Base-by-base conservation (phyloP, 2,329 filamentous ascomycete species). In the Colletotrichum graminicola region DNA sequence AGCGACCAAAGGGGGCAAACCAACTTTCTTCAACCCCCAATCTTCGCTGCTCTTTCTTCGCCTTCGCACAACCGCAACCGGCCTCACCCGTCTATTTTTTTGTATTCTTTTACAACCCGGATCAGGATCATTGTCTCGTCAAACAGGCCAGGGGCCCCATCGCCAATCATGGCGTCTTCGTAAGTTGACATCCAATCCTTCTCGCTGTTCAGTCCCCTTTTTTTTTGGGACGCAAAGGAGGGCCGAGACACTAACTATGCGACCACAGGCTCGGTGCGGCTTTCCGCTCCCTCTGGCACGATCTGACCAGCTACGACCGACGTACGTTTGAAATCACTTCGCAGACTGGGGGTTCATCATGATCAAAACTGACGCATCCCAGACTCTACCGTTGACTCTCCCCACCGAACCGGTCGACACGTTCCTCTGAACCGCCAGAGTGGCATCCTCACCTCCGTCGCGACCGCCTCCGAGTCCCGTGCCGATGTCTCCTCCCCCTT, bases 321-420 rank as follows among this genome's bases (percentile, higher is more conserved):
- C 90, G 90, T 92, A 83, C 79, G 89, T 72, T 71, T 43, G 52
- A 56, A 57, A 61, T 62, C 39, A 62, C 39, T 56, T 68, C 34
- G 60, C 65, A 57, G 26, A 54, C 21, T 23, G 23, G 63, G 39
- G 32, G 32, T 41, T 55, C 11, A 5, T 3, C 52, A 18, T 39
- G 3, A 52, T 34, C 81, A 64, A 64, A 52, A 66, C 70, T 75
- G 55, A 77, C 77, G 65, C 75, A 63, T 73, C 16, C 68, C 85
- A 97, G 96, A 99, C 85, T 97, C 96, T 74, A 92, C 91, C 73
- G 93, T 92, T 86, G 94, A 99, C 84, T 97, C 95, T 71, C 95
- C 96, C 62, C 97, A 97, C 84, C 92, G 95, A 79, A 94, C 93
- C 73, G 94, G 95, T 74, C 91, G 93, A 79, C 95, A 98, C 83